Evolutionary conservation across 805 yeast species (phyloP), one percentile per base, ranked within the genome.

Genomic region (Saturnispora quitensis): DNA sequence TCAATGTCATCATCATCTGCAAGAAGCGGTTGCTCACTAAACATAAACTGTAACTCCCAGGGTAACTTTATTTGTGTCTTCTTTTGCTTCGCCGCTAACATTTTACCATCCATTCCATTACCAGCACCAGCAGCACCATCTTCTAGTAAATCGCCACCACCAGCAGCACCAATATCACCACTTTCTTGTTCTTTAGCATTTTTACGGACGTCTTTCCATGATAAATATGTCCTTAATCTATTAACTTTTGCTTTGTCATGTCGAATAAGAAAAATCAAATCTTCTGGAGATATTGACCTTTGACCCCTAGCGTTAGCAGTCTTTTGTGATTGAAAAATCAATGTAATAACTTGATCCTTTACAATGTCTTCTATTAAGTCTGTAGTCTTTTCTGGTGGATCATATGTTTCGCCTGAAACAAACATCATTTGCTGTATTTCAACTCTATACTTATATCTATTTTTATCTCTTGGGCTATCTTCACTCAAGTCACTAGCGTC

Each of bases 401-500:
- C 99, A 58, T 86, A 87, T 0, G 93, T 81, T 65, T 93, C 98
- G 2, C 99, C 99, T 51, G 85, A 77, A 51, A 93, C 99, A 73
- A 93, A 93, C 99, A 93, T 93, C 99, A 93, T 93, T 72, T 87
- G 93, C 68, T 93, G 99, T 61, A 93, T 93, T 71, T 93, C 99
- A 38, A 86, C 79, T 52, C 95, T 74, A 67, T 91, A 93, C 63
- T 84, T 82, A 70, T 86, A 82, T 64, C 81, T 81, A 50, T 71
- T 57, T 48, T 59, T 60, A 45, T 62, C 63, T 31, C 55, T 57
- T 8, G 54, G 53, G 6, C 40, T 40, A 18, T 51, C 54, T 24
- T 45, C 38, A 17, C 34, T 17, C 15, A 34, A 28, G 5, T 40
- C 43, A 38, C 42, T 45, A 10, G 15, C 42, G 5, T 40, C 20